Evolutionary conservation across 2,329 filamentous ascomycete genomes (phyloP), one percentile per base, ranked within the genome.

Genomic region (Allantophomopsis lycopodina): DNA sequence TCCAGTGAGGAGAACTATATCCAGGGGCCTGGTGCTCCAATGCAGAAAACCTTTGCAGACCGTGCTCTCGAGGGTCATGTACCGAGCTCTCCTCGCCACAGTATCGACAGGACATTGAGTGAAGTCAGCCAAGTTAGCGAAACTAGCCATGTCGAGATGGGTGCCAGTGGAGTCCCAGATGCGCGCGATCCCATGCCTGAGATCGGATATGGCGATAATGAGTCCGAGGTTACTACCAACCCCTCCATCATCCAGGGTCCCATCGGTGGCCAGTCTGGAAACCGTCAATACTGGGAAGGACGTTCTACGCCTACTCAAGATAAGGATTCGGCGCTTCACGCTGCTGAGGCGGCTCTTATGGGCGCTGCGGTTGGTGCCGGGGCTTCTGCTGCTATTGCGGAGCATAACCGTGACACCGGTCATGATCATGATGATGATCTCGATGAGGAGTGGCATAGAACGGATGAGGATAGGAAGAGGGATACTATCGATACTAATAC

Each of bases 241-340:
- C 86, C 86, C 2, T 94, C 88, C 0, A 69, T 88, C 37, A 76
- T 93, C 32, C 73, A 87, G 47, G 85, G 83, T 14, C 79, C 79
- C 1, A 71, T 82, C 37, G 78, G 75, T 38, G 51, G 46, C 44
- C 45, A 48, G 40, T 37, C 52, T 39, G 46, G 40, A 28, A 51
- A 37, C 16, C 46, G 46, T 44, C 66, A 70, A 37, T 63, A 68
- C 40, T 77, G 73, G 66, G 66, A 67, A 23, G 72, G 73, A 40
- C 64, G 72, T 40, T 60, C 65, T 10, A 76, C 73, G 1, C 72
- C 74, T 2, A 59, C 55, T 41, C 55, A 46, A 41, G 7, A 17
- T 3, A 23, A 36, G n/a, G 51, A 54, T 37, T 36, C 47, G 30
- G 46, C 48, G 39, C 44, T 56, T 7, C 53, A 54, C 35, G 50